These are phyloP conservation scores for Thymus quinquecostatus DNA, from an alignment of 257 asterid species.

Conservation along the genomic window DNA sequence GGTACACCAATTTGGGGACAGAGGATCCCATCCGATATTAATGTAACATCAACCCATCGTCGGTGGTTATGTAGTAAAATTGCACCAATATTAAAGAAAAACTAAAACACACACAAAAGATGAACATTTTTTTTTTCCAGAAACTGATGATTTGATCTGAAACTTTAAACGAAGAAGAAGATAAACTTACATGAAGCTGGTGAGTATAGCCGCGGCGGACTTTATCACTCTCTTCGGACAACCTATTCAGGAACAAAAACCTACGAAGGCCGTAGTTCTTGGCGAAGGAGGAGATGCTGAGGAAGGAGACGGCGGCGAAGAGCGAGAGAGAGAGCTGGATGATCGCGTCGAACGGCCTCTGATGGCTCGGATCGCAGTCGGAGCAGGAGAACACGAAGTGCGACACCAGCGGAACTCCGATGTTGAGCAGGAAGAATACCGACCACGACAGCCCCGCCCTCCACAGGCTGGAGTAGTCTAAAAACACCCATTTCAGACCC, in stretches of 20 bases:
- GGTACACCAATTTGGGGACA: too few species aligned
- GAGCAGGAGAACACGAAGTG: conserved; percentile 71
- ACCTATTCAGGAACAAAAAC: conserved; percentile 76
- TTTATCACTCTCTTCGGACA: conserved; percentile 66
- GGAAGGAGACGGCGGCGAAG: conserved; percentile 66
- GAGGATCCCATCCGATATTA: too few species aligned
- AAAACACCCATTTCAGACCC: conserved; percentile 72
- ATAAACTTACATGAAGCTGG: conserved; percentile 65
- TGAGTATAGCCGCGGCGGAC: conserved; percentile 67
- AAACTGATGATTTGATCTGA: too few species aligned
- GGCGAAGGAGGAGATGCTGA: conserved; percentile 68
- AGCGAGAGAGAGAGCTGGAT: conserved; percentile 72
- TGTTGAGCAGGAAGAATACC: conserved; percentile 62
- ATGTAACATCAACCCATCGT: too few species aligned
- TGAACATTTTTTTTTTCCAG: not conserved
- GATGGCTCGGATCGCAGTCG: conserved; percentile 61
- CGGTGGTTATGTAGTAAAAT: too few species aligned
- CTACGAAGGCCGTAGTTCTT: conserved; percentile 68
- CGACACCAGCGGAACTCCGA: conserved; percentile 74
- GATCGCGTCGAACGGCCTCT: conserved; percentile 63
- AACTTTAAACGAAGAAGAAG: not conserved
- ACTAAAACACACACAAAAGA: not conserved
- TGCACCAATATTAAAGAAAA: too few species aligned
- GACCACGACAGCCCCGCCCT: conserved; percentile 82
- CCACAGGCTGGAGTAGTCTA: conserved; percentile 76